Base-by-base conservation (phyloP, 1,139 yeast species). In the Pichia sp. region DNA sequence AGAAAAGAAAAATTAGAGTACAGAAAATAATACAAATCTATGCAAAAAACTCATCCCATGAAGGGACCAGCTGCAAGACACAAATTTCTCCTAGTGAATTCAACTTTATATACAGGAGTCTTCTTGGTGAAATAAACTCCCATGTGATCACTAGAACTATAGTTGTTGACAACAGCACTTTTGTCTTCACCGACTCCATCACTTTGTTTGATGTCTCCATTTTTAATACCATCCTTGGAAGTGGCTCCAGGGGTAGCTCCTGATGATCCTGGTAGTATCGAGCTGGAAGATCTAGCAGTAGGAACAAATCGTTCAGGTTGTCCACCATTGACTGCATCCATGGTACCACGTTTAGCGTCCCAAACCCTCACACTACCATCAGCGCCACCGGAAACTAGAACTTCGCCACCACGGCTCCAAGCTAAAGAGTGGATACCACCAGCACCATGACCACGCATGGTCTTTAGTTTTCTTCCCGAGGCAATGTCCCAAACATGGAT, bases 401-500 rank as follows among this genome's bases (percentile, higher is more conserved):
- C 89, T 22, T 87, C 82, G 21, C 98, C 97, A 64, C 91, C 98
- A 60, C 80, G 79, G 39, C 95, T 86, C 68, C 89, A 93, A 4
- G 88, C 80, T 56, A 95, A 74, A 10, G 97, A 88, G 68, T 91
- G 87, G 47, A 95, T 85, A 4, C 96, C 83, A 31, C 87, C 80
- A 60, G 88, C 75, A 36, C 97, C 98, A 65, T 95, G 99, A 0
- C 99, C 99, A 58, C 88, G 79, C 84, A 82, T 80, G 10, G 87
- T 76, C 69, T 91, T 91, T 58, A 93, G 74, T 51, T 91, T 74
- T 58, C 95, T 78, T 16, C 98, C 99, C 2, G 93, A 80, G 1
- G 97, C 96, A 50, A 88, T 83, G 71, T 95, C 99, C 96, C 98
- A 95, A 44, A 95, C 77, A 65, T 87, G 87, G 44, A 95, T 87